Evolutionary conservation across 192 early-diverging fungal genomes (phyloP), one percentile per base, ranked within the genome.

Genomic region (Geranomyces variabilis): DNA sequence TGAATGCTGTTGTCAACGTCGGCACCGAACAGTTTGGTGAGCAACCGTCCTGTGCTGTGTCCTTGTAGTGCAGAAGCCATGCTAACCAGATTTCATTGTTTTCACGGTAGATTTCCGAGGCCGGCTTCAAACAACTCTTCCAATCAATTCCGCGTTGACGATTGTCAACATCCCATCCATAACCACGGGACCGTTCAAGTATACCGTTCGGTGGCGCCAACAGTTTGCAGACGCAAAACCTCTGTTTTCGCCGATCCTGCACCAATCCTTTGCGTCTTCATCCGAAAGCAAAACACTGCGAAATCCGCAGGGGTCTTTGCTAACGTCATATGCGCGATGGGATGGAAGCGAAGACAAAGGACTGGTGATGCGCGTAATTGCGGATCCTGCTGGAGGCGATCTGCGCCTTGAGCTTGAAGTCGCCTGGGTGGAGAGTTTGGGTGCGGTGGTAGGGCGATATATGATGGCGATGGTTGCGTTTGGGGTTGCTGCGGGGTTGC

Each of bases 401-500:
- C 8, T 72, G 22, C 15, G 26, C 0, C 0, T 72, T 0, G 45
- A 17, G 46, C 7, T 73, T 8, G 9, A 26, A 12, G 13, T 66
- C 6, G 71, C 53, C 26, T 58, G 60, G 53, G 19, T 28, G 19
- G 46, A n/a, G 31, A 73, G 71, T 36, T 26, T 73, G 63, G 71
- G 71, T 14, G 31, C 15, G 19, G 1, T 73, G 48, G 21, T 66
- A 3, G 71, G 71, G 17, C 63, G 63, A 17, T 73, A 73, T 33
- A 45, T 58, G 63, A 73, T 66, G 62, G 28, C 2, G 7, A 30
- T 47, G 63, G 41, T 73, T 9, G 47, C 63, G 8, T 58, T 57
- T 66, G 31, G 31, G 14, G 15, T 84, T 66, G 75, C 74, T 21
- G 67, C 80, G 59, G 76, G 71, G 41, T 60, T 58, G 22, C 72